A percentile compares a stretch with the other conserved stretches of the same genome.
Conservation (phyloP, 2,329 filamentous ascomycete genomes). For the Fusarium compactum region DNA sequence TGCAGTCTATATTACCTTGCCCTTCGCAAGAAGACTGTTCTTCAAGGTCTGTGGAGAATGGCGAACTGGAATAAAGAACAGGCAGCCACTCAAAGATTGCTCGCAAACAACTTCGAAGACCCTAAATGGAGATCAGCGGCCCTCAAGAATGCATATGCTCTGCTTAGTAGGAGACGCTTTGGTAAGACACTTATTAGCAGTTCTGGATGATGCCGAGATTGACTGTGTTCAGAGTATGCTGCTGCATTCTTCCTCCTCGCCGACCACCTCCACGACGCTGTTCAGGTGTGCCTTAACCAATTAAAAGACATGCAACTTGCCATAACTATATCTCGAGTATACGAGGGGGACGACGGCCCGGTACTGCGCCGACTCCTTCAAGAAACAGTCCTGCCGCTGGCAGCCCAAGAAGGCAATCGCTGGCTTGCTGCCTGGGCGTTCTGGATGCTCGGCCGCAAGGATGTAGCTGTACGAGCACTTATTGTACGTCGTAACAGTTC, state of each 20-base stretch:
- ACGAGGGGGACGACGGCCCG: slow-evolving; percentile 85
- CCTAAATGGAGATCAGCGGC: slow-evolving; percentile 89
- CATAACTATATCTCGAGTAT: slow-evolving; percentile 86
- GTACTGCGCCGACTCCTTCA: slow-evolving; percentile 80
- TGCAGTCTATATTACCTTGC: slow-evolving; percentile 94
- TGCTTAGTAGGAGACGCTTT: slow-evolving; percentile 91
- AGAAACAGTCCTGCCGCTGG: slow-evolving; percentile 81
- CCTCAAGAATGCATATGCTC: slow-evolving; percentile 94
- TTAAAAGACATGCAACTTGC: slow-evolving; percentile 91
- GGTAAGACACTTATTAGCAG: slow-evolving; percentile 61
- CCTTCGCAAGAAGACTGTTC: slow-evolving; percentile 87
- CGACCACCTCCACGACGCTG: slow-evolving; percentile 85
- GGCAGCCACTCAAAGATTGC: slow-evolving; percentile 78
- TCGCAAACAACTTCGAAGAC: slow-evolving; percentile 92
- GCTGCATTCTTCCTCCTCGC: slow-evolving; percentile 96
- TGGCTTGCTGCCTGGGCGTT: slow-evolving; percentile 98
- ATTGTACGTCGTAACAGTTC: slow-evolving; percentile 67
- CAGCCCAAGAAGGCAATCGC: slow-evolving; percentile 84
- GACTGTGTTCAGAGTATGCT: slow-evolving; percentile 79
- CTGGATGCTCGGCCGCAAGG: slow-evolving; percentile 85
- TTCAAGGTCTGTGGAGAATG: slow-evolving; percentile 95
- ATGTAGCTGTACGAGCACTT: slow-evolving; percentile 86
- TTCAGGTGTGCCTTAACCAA: slow-evolving; percentile 87
- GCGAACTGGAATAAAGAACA: slow-evolving; percentile 91
- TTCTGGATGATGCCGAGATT: slow-evolving; percentile 27